These are phyloP conservation scores for Pseudisothecium myosuroides DNA, from an alignment of 225 moss, liverwort and hornwort species.

Conservation along the genomic window DNA sequence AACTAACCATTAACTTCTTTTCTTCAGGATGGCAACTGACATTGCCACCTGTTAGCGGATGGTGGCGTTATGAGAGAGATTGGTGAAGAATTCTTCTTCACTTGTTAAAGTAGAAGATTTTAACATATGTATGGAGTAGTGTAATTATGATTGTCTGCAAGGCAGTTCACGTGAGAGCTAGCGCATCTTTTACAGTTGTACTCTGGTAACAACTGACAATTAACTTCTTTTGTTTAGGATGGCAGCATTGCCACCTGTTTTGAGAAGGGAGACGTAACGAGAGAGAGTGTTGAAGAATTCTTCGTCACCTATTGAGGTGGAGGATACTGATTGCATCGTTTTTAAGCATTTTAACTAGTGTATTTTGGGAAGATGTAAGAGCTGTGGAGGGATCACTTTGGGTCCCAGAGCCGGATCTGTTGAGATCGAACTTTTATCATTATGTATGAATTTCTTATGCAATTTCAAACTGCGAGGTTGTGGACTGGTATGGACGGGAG, in stretches of 20 bases:
- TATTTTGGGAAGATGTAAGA: background rate
- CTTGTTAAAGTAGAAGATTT: background rate
- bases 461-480: background rate
- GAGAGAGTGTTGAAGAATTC: background rate
- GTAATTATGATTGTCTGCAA: background rate
- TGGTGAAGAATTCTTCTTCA: background rate
- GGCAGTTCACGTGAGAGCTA: background rate
- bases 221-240: background rate
- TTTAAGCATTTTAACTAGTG: background rate
- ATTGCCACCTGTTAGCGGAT: background rate
- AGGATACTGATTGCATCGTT: background rate
- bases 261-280: background rate
- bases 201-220: background rate
- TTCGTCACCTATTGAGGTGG: background rate
- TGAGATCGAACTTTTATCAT: background rate
- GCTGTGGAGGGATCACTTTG: background rate
- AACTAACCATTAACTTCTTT: background rate
- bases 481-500: background rate
- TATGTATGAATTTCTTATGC: background rate
- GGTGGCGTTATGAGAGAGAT: slow-evolving; percentile 5
- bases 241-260: background rate
- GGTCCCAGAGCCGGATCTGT: background rate
- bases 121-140: background rate
- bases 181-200: background rate
- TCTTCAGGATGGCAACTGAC: background rate